Base-by-base conservation (phyloP, 2,329 filamentous ascomycete species). In the Neocatenulostroma microsporum region DNA sequence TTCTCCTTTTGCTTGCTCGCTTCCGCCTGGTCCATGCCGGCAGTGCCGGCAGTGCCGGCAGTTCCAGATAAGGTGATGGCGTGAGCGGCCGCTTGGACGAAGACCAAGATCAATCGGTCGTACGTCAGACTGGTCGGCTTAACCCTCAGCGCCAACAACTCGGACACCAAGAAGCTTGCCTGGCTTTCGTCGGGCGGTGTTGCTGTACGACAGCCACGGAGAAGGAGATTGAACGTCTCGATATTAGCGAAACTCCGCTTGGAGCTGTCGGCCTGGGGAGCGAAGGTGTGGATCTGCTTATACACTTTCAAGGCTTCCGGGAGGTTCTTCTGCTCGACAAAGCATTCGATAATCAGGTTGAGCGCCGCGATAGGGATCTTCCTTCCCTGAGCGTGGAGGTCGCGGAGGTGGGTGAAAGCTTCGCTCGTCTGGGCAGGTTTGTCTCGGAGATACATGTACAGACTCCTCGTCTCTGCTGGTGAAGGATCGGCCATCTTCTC, bases 81-180 rank as follows among this genome's bases (percentile, higher is more conserved):
- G 18, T 48, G 36, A 15, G 44, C 44, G 2, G 29, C 45, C 7
- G 54, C 51, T 39, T 41, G 41, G 19, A 57, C 12, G 41, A 76
- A 82, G 28, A 76, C 65, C 10, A 76, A 54, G n/a, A 82, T 70
- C 9, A 82, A 60, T 4, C 71, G 64, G 46, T 82, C 77, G 46
- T 82, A 82, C 0, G 78, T 82, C 13, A 70, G 46, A n/a, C 60
- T 52, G 40, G 78, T 67, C 0, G 79, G 76, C 12, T 62, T 49
- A 19, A 81, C 58, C 6, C 63, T 62, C 7, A 78, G 59, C 8
- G 70, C 64, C 5, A 70, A 62, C 70, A 83, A 78, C 50, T 83
- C 78, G 12, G 69, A 65, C 8, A 75, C 70, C 2, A 82, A 58
- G 50, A 77, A 80, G 58, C 78, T 75, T 29, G 76, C 76, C 5